These are phyloP conservation scores for Melanogaster broomeanus DNA, from an alignment of 768 basidiomycete species.

Conservation along the genomic window DNA sequence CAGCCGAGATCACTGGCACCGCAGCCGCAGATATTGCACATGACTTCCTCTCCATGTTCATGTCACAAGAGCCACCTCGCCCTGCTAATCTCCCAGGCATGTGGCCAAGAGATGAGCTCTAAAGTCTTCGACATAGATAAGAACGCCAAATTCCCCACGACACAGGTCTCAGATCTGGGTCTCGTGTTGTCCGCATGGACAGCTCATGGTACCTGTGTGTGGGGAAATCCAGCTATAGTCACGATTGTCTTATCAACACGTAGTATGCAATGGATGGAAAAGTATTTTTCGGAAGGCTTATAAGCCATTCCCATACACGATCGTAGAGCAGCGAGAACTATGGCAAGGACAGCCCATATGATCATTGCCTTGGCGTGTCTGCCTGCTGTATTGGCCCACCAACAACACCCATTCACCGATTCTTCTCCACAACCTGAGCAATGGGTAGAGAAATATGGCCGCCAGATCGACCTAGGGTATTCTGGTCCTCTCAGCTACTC, in stretches of 20 bases:
- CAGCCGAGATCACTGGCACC: conserved; percentile 43
- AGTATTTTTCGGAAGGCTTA: too few relatives aligned
- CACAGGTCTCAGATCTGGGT: too few relatives aligned
- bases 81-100: conserved; percentile 9
- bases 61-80: conserved; percentile 26
- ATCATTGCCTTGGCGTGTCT: not conserved
- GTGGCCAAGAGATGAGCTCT: conserved; percentile 23
- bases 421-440: conserved; percentile 29
- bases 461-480: conserved; percentile 66
- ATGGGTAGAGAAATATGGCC: conserved; percentile 69
- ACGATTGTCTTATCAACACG: conserved; percentile 71
- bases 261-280: conserved; percentile 65
- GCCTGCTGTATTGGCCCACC: not conserved
- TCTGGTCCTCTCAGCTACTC: conserved; percentile 79
- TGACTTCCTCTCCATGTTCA: conserved; percentile 45
- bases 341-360: too few relatives aligned
- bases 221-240: too few relatives aligned
- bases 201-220: too few relatives aligned
- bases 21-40: conserved; percentile 48
- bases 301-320: not conserved
- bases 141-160: too few relatives aligned
- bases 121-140: too few relatives aligned
- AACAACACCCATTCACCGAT: conserved; percentile 1
- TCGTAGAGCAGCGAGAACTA: not conserved
- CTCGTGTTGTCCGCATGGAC: too few relatives aligned